These are phyloP conservation scores for Leishmania lainsoni DNA, from an alignment of 208 protist genomes.

Conservation along the genomic window DNA sequence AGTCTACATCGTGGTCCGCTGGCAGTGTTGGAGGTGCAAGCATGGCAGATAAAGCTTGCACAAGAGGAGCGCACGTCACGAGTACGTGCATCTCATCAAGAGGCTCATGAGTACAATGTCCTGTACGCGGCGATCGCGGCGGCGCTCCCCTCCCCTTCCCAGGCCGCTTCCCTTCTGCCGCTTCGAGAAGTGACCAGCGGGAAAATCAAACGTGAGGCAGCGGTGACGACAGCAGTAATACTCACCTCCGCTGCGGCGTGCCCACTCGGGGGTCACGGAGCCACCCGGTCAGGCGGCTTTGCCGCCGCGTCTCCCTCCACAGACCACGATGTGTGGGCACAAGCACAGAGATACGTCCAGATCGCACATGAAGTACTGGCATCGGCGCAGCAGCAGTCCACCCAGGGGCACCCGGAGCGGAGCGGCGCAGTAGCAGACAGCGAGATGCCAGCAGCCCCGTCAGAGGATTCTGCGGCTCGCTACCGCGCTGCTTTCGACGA, in stretches of 20 bases:
- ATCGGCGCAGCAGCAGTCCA: background rate
- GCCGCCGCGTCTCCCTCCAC: background rate
- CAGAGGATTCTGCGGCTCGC: background rate
- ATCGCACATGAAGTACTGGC: background rate
- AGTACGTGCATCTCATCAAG: background rate
- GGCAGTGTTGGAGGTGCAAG: slow-evolving; percentile 3
- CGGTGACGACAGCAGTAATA: background rate
- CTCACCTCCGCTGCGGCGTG: background rate
- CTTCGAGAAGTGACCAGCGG: background rate
- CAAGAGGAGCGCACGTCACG: slow-evolving; percentile 2
- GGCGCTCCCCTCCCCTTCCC: background rate
- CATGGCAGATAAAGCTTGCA: background rate
- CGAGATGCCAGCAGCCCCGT: background rate
- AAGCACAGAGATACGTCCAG: background rate
- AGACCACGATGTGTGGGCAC: background rate
- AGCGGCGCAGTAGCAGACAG: background rate
- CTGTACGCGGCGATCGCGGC: background rate
- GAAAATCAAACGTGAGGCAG: background rate
- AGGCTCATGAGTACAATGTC: background rate
- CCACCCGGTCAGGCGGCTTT: too few relatives aligned
- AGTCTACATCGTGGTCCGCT: background rate
- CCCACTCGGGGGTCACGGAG: background rate
- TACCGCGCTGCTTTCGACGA: slow-evolving; percentile 18
- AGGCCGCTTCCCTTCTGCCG: background rate
- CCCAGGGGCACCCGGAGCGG: background rate